Evolutionary conservation across 2,329 filamentous ascomycete species (phyloP).

Genomic region (Trichoderma atrobrunneum): DNA sequence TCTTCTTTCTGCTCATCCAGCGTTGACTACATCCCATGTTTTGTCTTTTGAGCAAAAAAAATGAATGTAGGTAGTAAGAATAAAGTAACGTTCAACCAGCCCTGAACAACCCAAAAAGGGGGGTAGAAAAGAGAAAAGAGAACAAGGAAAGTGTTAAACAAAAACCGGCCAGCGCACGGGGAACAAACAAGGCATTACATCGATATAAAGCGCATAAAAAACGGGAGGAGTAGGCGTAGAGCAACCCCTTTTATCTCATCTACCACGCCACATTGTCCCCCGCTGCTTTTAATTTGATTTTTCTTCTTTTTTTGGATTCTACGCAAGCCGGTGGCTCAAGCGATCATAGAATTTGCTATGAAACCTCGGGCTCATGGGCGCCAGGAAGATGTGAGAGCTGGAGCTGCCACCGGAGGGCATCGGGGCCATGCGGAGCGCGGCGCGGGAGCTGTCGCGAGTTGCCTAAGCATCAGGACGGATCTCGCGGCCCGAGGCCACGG

Average conservation of each 20-base stretch:
- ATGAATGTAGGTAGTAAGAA: background rate
- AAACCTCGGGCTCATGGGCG: slow-evolving; percentile 5
- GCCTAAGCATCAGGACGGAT: slow-evolving; percentile 44
- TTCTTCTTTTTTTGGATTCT: background rate
- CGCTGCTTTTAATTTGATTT: background rate
- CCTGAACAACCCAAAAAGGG: background rate
- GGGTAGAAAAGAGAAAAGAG: background rate
- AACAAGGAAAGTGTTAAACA: background rate
- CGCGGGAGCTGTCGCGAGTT: slow-evolving; percentile 29
- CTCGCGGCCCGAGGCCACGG: slow-evolving; percentile 56
- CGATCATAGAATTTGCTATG: slow-evolving; percentile 8
- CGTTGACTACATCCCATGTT: background rate
- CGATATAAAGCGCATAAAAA: background rate
- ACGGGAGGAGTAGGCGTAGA: background rate
- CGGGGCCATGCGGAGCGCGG: slow-evolving; percentile 22
- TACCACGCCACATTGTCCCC: background rate
- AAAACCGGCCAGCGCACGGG: background rate
- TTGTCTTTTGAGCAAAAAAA: background rate
- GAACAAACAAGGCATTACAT: background rate
- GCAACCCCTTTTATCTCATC: background rate
- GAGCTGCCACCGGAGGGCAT: slow-evolving; percentile 4
- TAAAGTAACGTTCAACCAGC: background rate
- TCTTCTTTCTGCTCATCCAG: background rate
- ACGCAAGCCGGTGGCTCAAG: background rate
- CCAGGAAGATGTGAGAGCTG: background rate